A percentile compares a stretch with the other conserved stretches of the same genome.
Conservation (phyloP, 352 stramenopile genomes). For the Pythium guiyangense region DNA sequence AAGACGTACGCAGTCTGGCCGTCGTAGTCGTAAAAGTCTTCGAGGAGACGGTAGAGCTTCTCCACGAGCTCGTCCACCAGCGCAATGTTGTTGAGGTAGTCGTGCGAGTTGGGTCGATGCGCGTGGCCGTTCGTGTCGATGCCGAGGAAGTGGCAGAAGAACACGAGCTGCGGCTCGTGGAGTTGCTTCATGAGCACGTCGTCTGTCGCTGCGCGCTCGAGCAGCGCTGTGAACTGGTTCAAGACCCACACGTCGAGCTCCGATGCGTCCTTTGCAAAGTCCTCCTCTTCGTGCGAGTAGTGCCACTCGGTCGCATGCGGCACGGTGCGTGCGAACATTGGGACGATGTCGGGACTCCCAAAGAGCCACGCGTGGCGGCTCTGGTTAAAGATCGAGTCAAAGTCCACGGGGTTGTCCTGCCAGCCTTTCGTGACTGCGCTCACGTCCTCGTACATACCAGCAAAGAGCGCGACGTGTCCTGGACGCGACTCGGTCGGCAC, state of each 20-base stretch:
- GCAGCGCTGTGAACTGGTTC: constrained; percentile 35
- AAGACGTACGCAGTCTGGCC: constrained; percentile 75
- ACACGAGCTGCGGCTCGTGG: constrained; percentile 36
- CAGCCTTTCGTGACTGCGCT: constrained; percentile 86
- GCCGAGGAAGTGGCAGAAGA: constrained; percentile 83
- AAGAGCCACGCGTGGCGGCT: constrained; percentile 63
- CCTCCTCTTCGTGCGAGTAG: constrained; percentile 76
- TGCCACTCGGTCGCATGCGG: constrained; percentile 56
- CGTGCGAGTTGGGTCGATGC: constrained; percentile 63
- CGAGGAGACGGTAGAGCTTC: constrained; percentile 43
- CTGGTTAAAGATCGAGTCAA: constrained; percentile 86
- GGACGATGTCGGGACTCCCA: constrained; percentile 82
- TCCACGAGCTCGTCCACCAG: constrained; percentile 77
- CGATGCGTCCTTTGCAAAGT: constrained; percentile 79
- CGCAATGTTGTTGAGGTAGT: constrained; percentile 85
- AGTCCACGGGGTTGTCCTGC: constrained; percentile 85
- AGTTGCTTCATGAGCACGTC: constrained; percentile 31
- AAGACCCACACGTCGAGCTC: constrained; percentile 80
- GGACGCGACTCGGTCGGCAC: constrained; percentile 84
- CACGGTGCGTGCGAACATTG: constrained; percentile 82
- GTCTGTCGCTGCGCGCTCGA: constrained; percentile 22
- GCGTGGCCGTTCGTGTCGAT: constrained; percentile 87
- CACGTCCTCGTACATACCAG: constrained; percentile 87
- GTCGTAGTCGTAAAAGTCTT: constrained; percentile 70
- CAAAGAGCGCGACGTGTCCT: constrained; percentile 81